Percentiles rank a stretch among this genome's conserved stretches.
phyloP scores from a whole-genome alignment of 371 early-diverging fungal genomes.

The Lichtheimia ramosa region DNA sequence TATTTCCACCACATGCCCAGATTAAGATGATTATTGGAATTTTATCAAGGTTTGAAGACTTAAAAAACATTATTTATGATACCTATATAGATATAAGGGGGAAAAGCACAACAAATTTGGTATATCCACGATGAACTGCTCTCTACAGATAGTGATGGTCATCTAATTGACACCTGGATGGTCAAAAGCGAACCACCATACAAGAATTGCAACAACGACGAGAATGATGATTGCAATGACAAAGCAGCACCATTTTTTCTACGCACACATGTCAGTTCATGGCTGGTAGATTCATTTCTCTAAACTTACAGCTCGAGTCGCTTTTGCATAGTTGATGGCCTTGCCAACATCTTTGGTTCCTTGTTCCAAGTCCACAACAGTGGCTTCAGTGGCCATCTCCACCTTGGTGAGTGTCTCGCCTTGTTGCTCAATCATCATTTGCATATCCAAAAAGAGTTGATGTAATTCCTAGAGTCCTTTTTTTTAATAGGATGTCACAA shows the following conservation, averaged over 20 bases:
- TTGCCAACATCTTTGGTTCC: slow-evolving; percentile 71
- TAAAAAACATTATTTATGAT: too few species aligned
- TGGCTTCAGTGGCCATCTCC: slow-evolving; percentile 64
- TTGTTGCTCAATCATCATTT: slow-evolving; percentile 82
- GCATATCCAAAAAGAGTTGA: slow-evolving; percentile 89
- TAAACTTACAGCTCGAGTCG: slow-evolving; percentile 68
- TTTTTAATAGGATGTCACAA: not conserved
- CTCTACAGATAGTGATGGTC: too few species aligned
- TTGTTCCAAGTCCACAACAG: slow-evolving; percentile 67
- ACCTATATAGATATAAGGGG: too few species aligned
- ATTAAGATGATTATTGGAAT: too few species aligned
- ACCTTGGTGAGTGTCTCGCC: slow-evolving; percentile 74
- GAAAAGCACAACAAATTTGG: too few species aligned
- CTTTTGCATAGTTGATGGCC: slow-evolving; percentile 72
- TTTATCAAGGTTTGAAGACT: too few species aligned
- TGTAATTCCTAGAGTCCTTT: slow-evolving; percentile 70
- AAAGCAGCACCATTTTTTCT: slow-evolving; percentile 73
- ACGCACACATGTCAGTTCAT: slow-evolving; percentile 11
- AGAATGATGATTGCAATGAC: slow-evolving; percentile 50
- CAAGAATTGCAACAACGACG: slow-evolving; percentile 49
- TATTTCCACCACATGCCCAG: too few species aligned
- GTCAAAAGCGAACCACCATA: slow-evolving; percentile 55
- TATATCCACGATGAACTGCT: too few species aligned
- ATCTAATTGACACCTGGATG: slow-evolving; percentile 35
- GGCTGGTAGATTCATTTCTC: not conserved